Base-by-base conservation (phyloP, 1,284 basidiomycete species). In the Dichomitus squalens region DNA sequence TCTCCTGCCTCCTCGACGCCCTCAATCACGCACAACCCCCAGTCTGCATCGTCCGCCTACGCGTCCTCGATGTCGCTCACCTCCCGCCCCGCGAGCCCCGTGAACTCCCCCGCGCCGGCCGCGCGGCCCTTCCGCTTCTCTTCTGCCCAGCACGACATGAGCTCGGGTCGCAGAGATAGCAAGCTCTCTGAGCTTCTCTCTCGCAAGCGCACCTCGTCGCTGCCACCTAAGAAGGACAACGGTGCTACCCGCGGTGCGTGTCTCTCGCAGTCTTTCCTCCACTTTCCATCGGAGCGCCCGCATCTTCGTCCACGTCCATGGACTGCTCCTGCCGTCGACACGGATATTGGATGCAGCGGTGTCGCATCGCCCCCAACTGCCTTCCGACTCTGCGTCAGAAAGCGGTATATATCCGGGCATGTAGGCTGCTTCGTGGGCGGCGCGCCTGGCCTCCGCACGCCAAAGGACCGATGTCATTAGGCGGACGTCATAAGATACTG, bases 1-100 rank as follows among this genome's bases (percentile, higher is more conserved):
- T 52, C 31, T 27, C 35, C 56, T 18, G 33, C 51, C 39, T 29
- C 46, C 33, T 35, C 55, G 36, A 40, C 53, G 50, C 49, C 39
- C 57, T 33, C 55, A 23, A 33, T 9, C 27, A 46, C 57, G 56
- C 21, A 20, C 54, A 35, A 48, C 47, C 53, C 49, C 6, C 46
- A 63, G 61, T 55, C 55, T 53, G 56, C 55, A 51, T 62, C 60
- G 18, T 58, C 61, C 33, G 52, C 61, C 34, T 58, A 56, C 54
- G 57, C 39, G 34, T 49, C 58, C 20, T 46, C 58, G 21, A 56
- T 58, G 55, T 40, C 53, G 27, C 29, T 52, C 40, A 46, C 53
- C 7, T 43, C 56, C 14, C 61, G 59, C 40, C 43, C 56, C 27
- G 49, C 52, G 31, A 58, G 53, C 53, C 59, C 60, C 20, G 52